These are phyloP conservation scores for Cryphonectria nitschkei DNA, from an alignment of 2,329 filamentous ascomycete genomes.

Conservation along the genomic window DNA sequence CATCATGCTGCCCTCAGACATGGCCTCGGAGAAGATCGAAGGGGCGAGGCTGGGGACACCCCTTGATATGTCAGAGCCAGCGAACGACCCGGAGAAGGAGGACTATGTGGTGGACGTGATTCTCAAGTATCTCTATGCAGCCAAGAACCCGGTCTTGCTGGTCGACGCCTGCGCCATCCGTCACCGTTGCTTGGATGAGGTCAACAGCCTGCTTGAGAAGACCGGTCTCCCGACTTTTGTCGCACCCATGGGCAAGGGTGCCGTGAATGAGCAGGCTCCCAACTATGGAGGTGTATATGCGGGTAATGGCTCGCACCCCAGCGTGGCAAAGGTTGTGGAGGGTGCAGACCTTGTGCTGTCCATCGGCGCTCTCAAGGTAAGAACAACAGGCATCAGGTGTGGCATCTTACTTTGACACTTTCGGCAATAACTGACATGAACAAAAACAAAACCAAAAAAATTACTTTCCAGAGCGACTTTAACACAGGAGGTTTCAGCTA, in stretches of 20 bases:
- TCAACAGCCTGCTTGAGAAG: conserved; percentile 72
- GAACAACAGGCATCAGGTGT: background rate
- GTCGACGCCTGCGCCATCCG: conserved; percentile 84
- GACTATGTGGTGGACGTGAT: conserved; percentile 83
- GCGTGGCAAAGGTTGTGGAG: conserved; percentile 67
- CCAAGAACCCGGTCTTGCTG: conserved; percentile 76
- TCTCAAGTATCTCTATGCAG: conserved; percentile 71
- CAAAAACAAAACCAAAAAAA: conserved; percentile 16
- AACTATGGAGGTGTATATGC: conserved; percentile 85
- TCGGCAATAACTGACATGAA: background rate
- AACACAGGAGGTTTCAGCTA: conserved; percentile 85
- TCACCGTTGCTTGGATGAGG: conserved; percentile 73
- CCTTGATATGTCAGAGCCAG: conserved; percentile 66
- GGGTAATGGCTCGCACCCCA: conserved; percentile 72
- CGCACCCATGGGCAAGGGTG: conserved; percentile 89
- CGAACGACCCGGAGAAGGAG: conserved; percentile 73
- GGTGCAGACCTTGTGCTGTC: conserved; percentile 71
- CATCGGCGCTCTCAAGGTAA: conserved; percentile 65
- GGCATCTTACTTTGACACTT: too few species aligned
- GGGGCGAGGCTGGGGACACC: conserved; percentile 71
- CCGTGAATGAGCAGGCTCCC: conserved; percentile 74
- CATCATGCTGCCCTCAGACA: conserved; percentile 80
- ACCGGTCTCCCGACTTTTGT: conserved; percentile 80
- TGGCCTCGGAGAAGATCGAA: conserved; percentile 76
- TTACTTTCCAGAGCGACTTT: conserved; percentile 65